Evolutionary conservation across 371 early-diverging fungal species (phyloP), one percentile per base, ranked within the genome.

Genomic region (Mucor indicus): DNA sequence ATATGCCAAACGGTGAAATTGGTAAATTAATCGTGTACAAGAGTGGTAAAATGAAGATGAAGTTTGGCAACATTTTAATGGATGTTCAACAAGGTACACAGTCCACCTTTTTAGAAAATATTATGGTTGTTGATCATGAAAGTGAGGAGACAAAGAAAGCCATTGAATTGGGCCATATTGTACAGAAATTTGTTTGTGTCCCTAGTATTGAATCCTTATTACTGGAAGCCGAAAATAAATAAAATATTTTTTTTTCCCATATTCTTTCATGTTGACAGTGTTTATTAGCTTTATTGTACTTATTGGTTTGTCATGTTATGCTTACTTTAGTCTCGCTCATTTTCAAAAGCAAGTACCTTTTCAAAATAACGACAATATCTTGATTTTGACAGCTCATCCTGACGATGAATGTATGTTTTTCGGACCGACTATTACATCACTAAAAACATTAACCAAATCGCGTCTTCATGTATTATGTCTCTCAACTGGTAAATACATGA

Each of bases 341-440:
- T 58, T 53, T 44, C 49, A 53, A 24, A 38, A 21, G 30, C 1
- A 31, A 3, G 33, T 49, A 19, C 53, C 53, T 9, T 53, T 48
- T 9, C 12, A 15, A 1, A 1, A 29, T 0, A 31, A 37, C 3
- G 25, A 45, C 17, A 71, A 70, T 46, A 77, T 91, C 6, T 64
- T 95, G 12, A 64, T 99, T 19, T 75, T 98, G 23, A 93, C 87
- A 15, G 98, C 99, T 19, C 99, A 99, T 73, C 98, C 99, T 1
- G 99, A 99, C 74, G 99, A 99, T 74, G 99, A 99, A 64, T 93
- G 93, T 69, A 95, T 99, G 97, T 99, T 99, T 68, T 99, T 99
- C 79, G 85, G 90, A 10, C 99, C 99, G 0, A 86, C 92, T 10
- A 64, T 93, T 20, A 57, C 69, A 17, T 38, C 73, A 32, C 53